Evolutionary conservation across 495 filamentous ascomycete species (phyloP), one percentile per base, ranked within the genome.

Genomic region (Penicillium subrubescens): DNA sequence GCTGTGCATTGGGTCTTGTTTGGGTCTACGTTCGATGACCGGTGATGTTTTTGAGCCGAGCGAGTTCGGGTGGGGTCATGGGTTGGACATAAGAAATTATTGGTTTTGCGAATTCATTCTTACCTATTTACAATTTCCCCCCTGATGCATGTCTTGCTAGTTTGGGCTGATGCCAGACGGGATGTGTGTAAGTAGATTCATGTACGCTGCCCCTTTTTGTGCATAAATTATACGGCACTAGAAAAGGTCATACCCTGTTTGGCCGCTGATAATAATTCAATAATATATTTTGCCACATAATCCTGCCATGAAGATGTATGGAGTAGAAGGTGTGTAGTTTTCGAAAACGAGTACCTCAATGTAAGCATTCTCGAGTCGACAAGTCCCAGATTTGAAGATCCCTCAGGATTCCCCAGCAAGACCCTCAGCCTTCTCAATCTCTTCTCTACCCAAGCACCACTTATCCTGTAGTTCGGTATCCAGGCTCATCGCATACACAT

Each of bases 401-500:
- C 11, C 21, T 58, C 21, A 58, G 2, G 56, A 41, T 8, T 58
- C 21, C 14, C 56, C 63, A 23, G 73, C 70, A 57, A 73, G 44
- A 4, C 67, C 62, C 39, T 71, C 73, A 0, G 58, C 44, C 44
- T 64, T 64, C 54, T 75, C 73, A 59, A 75, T 75, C 35, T 71
- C 61, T 23, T 71, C 71, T 54, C 62, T 67, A 34, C 68, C 65
- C 63, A 58, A 62, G 33, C 73, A 75, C 73, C 73, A 75, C 21
- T 72, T 75, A 29, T 67, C 59, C 51, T 75, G 73, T 25, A 75
- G 41, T 5, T 48, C 50, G 2, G 23, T 19, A 37, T 75, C 73
- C 27, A 75, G 65, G 31, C 68, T 71, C 17, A 63, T 11, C 3
- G 63, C 62, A 60, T 69, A 69, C 12, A 73, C 73, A 67, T 73